Evolutionary conservation across 257 asterid genomes (phyloP).

Genomic region (Salvia rosmarinus): DNA sequence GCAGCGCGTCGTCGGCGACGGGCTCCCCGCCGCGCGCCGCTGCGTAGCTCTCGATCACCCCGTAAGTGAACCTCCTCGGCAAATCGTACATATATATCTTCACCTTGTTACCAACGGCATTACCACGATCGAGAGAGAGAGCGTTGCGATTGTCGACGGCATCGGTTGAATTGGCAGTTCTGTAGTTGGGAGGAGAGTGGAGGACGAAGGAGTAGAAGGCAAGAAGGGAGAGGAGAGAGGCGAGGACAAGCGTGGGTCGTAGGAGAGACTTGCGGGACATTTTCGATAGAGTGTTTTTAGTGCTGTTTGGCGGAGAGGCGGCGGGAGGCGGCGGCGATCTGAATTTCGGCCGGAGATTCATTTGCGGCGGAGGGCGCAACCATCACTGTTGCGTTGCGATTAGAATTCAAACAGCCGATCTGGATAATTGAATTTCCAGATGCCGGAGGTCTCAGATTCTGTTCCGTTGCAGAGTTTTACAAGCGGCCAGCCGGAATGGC

Average conservation of each 20-base stretch:
- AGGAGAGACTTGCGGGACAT: constrained; percentile 68
- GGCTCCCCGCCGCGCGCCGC: constrained; percentile 67
- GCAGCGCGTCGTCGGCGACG: constrained; percentile 48
- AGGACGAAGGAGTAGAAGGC: constrained; percentile 60
- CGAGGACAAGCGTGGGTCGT: constrained; percentile 60
- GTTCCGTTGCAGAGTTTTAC: not conserved
- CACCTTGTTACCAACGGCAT: constrained; percentile 27
- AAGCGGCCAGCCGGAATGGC: constrained; percentile 1
- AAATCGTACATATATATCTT: constrained; percentile 74
- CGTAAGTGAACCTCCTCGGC: constrained; percentile 85
- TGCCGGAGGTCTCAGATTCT: not conserved
- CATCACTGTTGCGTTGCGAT: not conserved
- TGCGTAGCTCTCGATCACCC: constrained; percentile 87
- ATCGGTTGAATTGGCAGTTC: constrained; percentile 24
- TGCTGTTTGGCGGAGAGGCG: constrained; percentile 17
- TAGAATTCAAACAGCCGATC: constrained; percentile 17
- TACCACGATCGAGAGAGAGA: not conserved
- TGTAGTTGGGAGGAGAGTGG: constrained; percentile 44
- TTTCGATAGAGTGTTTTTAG: constrained; percentile 34
- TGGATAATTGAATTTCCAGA: constrained; percentile 8
- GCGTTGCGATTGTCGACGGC: constrained; percentile 5
- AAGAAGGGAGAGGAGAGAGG: constrained; percentile 49
- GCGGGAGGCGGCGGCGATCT: constrained; percentile 48
- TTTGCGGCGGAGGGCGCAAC: constrained; percentile 33
- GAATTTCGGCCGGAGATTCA: constrained; percentile 56